A percentile compares a stretch with the other conserved stretches of the same genome.
Evolutionary conservation across 805 yeast species (phyloP).

Genomic region (Candida palmyrensis): DNA sequence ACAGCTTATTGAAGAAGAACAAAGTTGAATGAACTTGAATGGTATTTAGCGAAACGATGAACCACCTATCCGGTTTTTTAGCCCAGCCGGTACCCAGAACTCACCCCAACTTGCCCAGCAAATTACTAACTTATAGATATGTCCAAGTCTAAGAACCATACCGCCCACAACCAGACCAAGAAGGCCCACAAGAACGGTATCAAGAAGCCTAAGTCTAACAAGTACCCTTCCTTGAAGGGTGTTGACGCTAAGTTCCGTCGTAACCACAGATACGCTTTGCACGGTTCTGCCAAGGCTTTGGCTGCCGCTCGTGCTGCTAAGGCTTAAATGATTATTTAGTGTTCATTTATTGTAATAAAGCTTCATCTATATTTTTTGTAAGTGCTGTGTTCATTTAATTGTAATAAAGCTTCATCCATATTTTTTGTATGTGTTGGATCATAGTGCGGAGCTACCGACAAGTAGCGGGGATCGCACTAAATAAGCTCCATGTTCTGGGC

Average conservation of each 20-base stretch:
- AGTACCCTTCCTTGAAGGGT: conserved; percentile 97
- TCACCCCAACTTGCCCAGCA: no score
- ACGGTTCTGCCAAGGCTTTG: conserved; percentile 93
- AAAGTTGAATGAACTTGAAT: no score
- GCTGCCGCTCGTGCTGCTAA: conserved; percentile 72
- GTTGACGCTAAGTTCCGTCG: conserved; percentile 99
- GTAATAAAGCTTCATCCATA: conserved; percentile 5
- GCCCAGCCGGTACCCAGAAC: no score
- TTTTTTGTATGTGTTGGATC: no score
- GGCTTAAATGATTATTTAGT: conserved; percentile 4
- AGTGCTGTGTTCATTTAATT: conserved; percentile 4
- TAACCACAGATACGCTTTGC: conserved; percentile 99
- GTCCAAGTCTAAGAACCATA: conserved; percentile 99
- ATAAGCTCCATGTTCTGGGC: no score
- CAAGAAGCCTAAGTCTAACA: conserved; percentile 98
- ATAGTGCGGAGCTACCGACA: conserved; percentile 3
- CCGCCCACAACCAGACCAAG: conserved; percentile 98
- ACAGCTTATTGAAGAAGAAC: no score
- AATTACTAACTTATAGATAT: conserved; percentile 49
- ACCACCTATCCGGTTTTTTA: no score
- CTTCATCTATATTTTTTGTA: no score
- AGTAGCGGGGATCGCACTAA: no score
- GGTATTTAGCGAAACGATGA: no score
- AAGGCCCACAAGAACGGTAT: conserved; percentile 99
- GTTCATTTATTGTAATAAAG: conserved; percentile 4